These are phyloP conservation scores for Umbelopsis ramanniana DNA, from an alignment of 192 early-diverging fungal species.

Conservation along the genomic window DNA sequence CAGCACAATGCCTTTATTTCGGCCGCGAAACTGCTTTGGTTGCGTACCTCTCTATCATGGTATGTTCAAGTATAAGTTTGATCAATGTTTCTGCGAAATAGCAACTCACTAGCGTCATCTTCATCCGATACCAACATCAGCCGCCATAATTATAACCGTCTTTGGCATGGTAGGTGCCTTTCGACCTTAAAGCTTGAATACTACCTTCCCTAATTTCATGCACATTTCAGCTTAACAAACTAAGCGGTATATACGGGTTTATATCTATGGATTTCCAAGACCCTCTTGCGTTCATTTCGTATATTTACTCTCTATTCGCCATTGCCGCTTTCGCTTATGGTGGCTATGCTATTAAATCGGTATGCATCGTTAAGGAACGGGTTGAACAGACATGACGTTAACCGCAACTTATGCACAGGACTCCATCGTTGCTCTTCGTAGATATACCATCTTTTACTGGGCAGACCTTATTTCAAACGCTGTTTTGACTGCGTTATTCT, in stretches of 20 bases:
- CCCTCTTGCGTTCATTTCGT: conserved; percentile 24
- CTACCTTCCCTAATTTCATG: background rate
- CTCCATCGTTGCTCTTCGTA: conserved; percentile 21
- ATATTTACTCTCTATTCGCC: conserved; percentile 38
- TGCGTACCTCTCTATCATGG: conserved; percentile 19
- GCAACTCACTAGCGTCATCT: background rate
- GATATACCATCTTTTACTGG: conserved; percentile 43
- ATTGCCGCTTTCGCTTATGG: conserved; percentile 28
- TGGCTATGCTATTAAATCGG: conserved; percentile 37
- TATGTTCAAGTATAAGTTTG: background rate
- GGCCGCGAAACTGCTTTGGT: conserved; percentile 5
- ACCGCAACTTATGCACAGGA: conserved; percentile 4
- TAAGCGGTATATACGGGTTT: conserved; percentile 44
- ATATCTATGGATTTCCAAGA: conserved; percentile 35
- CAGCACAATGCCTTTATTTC: background rate
- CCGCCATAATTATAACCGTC: conserved; percentile 7
- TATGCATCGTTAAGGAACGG: conserved; percentile 6
- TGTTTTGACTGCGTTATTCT: conserved; percentile 31
- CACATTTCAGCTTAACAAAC: conserved; percentile 39
- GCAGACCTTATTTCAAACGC: conserved; percentile 35
- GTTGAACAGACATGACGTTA: background rate
- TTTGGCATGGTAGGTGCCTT: conserved; percentile 9
- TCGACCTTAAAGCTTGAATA: background rate
- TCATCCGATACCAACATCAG: background rate
- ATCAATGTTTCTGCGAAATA: background rate